Conservation (phyloP, 345 rosid species). For the Pistacia atlantica region DNA sequence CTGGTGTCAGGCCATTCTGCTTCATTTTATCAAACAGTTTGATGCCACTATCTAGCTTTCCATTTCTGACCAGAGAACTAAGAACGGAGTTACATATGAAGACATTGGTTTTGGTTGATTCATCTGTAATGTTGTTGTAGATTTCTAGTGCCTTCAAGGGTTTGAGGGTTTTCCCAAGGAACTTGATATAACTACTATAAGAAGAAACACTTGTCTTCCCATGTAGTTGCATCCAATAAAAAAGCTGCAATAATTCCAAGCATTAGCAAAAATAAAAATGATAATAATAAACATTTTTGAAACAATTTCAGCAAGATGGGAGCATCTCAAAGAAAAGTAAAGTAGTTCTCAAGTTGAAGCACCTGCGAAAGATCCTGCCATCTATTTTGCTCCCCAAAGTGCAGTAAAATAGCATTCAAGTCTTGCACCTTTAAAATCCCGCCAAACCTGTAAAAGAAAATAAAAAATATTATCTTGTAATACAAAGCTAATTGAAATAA, state of each 20-base stretch:
- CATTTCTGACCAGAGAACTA: slow-evolving; percentile 73
- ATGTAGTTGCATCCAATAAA: slow-evolving; percentile 86
- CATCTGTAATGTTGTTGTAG: slow-evolving; percentile 66
- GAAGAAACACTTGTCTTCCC: slow-evolving; percentile 67
- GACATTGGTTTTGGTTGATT: slow-evolving; percentile 62
- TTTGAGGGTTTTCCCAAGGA: slow-evolving; percentile 57
- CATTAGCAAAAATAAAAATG: background rate
- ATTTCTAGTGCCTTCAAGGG: slow-evolving; percentile 72
- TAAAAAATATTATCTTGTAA: background rate
- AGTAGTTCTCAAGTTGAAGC: slow-evolving; percentile 7
- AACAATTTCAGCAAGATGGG: background rate
- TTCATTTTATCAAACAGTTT: slow-evolving; percentile 87
- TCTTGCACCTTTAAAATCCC: slow-evolving; percentile 75
- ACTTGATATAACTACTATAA: slow-evolving; percentile 76
- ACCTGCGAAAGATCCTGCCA: slow-evolving; percentile 81
- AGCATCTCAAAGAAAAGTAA: slow-evolving; percentile 3
- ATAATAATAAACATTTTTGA: background rate
- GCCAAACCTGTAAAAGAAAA: slow-evolving; percentile 42
- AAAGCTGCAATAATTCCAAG: slow-evolving; percentile 57
- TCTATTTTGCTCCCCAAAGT: slow-evolving; percentile 65
- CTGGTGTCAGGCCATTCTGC: slow-evolving; percentile 83
- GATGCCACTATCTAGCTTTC: slow-evolving; percentile 61
- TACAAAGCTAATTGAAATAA: background rate
- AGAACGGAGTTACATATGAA: slow-evolving; percentile 82
- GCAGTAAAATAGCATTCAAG: slow-evolving; percentile 68